Percentiles rank a stretch among this genome's conserved stretches.
phyloP scores from a whole-genome alignment of 768 basidiomycete genomes.

The Hypholoma fasciculare region DNA sequence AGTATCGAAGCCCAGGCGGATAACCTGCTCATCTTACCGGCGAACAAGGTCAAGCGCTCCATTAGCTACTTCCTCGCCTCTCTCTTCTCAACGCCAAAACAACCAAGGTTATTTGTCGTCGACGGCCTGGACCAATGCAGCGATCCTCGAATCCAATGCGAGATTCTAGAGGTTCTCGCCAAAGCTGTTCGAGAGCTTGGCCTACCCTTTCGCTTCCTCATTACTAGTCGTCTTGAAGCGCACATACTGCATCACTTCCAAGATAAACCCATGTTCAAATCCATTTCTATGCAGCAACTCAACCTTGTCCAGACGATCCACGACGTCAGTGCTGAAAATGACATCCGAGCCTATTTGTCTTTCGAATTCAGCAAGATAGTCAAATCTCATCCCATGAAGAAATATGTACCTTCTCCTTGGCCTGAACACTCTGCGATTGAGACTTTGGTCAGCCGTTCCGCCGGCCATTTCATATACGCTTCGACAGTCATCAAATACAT shows the following conservation, averaged over 20 bases:
- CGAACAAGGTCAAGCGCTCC: slow-evolving; percentile 1
- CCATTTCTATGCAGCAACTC: background rate
- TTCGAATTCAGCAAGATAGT: slow-evolving; percentile 12
- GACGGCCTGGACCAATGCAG: slow-evolving; percentile 19
- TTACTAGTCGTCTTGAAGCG: slow-evolving; percentile 18
- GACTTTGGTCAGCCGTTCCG: slow-evolving; percentile 12
- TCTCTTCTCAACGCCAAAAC: background rate
- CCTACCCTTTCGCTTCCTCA: slow-evolving; percentile 16
- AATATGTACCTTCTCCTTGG: slow-evolving; percentile 12
- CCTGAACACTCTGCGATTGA: slow-evolving; percentile 7
- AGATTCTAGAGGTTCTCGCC: slow-evolving; percentile 7
- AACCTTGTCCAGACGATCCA: slow-evolving; percentile 1
- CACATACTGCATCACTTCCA: slow-evolving; percentile 13
- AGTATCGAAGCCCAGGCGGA: slow-evolving; percentile 9
- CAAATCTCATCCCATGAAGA: slow-evolving; percentile 8
- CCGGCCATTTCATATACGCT: slow-evolving; percentile 22
- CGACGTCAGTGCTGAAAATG: slow-evolving; percentile 4
- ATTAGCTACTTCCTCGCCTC: background rate
- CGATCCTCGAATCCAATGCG: slow-evolving; percentile 4
- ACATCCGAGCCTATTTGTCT: slow-evolving; percentile 13
- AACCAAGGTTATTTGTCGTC: slow-evolving; percentile 13
- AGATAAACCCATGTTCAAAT: background rate
- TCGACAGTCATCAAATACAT: slow-evolving; percentile 20
- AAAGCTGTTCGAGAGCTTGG: slow-evolving; percentile 1
- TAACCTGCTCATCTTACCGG: slow-evolving; percentile 11